A percentile compares a stretch with the other conserved stretches of the same genome.
Evolutionary conservation across 2,329 filamentous ascomycete species (phyloP).

Genomic region (Berkeleyomyces basicola): DNA sequence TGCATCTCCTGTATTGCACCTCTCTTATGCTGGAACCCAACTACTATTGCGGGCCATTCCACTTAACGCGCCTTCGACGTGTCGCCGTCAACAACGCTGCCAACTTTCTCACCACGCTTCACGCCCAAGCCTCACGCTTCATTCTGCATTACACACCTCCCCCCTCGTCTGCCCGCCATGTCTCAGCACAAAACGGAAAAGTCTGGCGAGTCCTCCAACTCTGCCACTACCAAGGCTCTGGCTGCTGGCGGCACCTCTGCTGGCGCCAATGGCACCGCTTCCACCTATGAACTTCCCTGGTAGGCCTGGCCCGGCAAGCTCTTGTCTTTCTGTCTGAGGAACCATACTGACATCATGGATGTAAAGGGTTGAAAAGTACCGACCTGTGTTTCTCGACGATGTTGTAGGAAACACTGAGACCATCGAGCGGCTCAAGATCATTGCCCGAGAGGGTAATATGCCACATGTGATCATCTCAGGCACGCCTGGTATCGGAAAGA

Average conservation of each 20-base stretch:
- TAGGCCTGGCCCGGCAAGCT: constrained; percentile 21
- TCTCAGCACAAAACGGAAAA: constrained; percentile 33
- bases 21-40: too few relatives aligned
- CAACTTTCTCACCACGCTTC: not conserved
- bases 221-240: constrained; percentile 40
- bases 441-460: constrained; percentile 98
- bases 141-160: not conserved
- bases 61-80: too few relatives aligned
- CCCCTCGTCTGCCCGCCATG: constrained; percentile 22
- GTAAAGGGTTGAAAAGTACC: constrained; percentile 90
- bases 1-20: too few relatives aligned
- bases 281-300: constrained; percentile 66
- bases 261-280: constrained; percentile 29
- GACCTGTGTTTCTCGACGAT: constrained; percentile 86
- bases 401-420: constrained; percentile 97
- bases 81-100: not conserved
- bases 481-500: constrained; percentile 98
- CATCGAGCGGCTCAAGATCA: constrained; percentile 92
- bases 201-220: constrained; percentile 43
- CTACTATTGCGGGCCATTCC: too few relatives aligned
- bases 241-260: constrained; percentile 32
- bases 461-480: constrained; percentile 98
- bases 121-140: not conserved
- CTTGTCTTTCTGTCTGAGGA: too few relatives aligned
- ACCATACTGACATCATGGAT: too few relatives aligned